A percentile compares a stretch with the other conserved stretches of the same genome.
phyloP scores from a whole-genome alignment of 805 yeast species.

The Zygotorulaspora danielsina region DNA sequence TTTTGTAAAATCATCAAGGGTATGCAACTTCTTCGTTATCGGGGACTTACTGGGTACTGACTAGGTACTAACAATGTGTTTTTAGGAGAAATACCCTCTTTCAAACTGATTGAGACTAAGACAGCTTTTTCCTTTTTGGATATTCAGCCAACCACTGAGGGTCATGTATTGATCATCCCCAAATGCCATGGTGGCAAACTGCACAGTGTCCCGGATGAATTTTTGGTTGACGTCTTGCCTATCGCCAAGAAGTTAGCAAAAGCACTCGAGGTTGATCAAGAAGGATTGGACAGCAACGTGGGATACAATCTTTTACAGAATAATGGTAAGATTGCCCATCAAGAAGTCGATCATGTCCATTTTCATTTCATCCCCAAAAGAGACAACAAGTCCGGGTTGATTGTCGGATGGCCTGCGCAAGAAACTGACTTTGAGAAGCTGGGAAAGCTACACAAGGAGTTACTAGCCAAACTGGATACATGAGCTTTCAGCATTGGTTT shows the following conservation, averaged over 20 bases:
- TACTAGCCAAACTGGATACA: conserved; percentile 43
- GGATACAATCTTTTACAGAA: conserved; percentile 88
- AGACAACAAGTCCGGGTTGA: conserved; percentile 66
- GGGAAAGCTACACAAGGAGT: conserved; percentile 59
- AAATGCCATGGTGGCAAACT: conserved; percentile 90
- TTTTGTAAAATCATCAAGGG: conserved; percentile 92
- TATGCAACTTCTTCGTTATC: too few relatives aligned
- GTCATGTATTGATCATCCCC: conserved; percentile 87
- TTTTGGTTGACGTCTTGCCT: conserved; percentile 80
- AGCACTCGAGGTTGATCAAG: conserved; percentile 59
- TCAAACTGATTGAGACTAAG: conserved; percentile 84
- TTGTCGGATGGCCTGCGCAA: conserved; percentile 93
- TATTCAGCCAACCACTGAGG: conserved; percentile 86
- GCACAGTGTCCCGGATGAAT: conserved; percentile 90
- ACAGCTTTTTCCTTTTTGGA: conserved; percentile 81
- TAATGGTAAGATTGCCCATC: conserved; percentile 94
- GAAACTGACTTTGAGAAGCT: conserved; percentile 70
- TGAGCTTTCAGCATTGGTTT: neutral
- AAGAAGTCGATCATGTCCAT: conserved; percentile 92
- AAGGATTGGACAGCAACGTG: conserved; percentile 53
- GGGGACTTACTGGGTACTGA: too few relatives aligned
- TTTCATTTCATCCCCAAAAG: conserved; percentile 93
- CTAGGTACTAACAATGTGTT: conserved; percentile 4
- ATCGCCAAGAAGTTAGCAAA: conserved; percentile 80
- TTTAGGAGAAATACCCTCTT: conserved; percentile 89